Percentiles rank a stretch among this genome's conserved stretches.
These are phyloP conservation scores for Filobasidium floriforme DNA, from an alignment of 768 basidiomycete genomes.

Conservation along the genomic window DNA sequence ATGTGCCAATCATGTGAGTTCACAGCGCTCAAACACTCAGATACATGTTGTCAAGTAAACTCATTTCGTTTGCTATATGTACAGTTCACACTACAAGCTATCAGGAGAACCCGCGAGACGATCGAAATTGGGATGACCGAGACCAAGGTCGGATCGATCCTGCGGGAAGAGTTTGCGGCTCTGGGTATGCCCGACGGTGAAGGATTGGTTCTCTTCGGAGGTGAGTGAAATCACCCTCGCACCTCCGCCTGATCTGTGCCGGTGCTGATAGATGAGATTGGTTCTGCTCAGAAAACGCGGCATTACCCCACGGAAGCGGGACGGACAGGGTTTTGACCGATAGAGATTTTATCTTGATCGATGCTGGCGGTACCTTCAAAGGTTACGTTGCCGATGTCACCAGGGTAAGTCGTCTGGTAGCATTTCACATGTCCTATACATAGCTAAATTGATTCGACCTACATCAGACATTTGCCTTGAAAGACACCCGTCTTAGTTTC, in stretches of 20 bases:
- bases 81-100: slow-evolving; percentile 69
- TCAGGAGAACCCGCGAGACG: slow-evolving; percentile 57
- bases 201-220: slow-evolving; percentile 69
- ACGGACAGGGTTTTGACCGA: slow-evolving; percentile 57
- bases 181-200: slow-evolving; percentile 58
- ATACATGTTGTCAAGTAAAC: neutral
- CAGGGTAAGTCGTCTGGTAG: slow-evolving; percentile 50
- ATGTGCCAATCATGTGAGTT: slow-evolving; percentile 68
- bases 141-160: slow-evolving; percentile 59
- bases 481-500: slow-evolving; percentile 53
- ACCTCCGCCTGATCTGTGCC: neutral
- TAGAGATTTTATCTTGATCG: slow-evolving; percentile 65
- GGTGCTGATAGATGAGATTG: neutral
- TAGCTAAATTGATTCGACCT: neutral
- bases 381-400: slow-evolving; percentile 75
- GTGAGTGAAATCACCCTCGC: slow-evolving; percentile 49
- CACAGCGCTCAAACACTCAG: slow-evolving; percentile 8
- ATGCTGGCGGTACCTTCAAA: slow-evolving; percentile 62
- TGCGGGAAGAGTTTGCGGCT: slow-evolving; percentile 53
- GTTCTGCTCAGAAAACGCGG: slow-evolving; percentile 61
- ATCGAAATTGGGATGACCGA: slow-evolving; percentile 69
- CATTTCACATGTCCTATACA: neutral
- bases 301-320: slow-evolving; percentile 73
- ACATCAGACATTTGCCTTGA: slow-evolving; percentile 59
- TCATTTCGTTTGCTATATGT: slow-evolving; percentile 1